phyloP scores from a whole-genome alignment of 2,329 filamentous ascomycete genomes.

The Ceratocystis harringtonii region DNA sequence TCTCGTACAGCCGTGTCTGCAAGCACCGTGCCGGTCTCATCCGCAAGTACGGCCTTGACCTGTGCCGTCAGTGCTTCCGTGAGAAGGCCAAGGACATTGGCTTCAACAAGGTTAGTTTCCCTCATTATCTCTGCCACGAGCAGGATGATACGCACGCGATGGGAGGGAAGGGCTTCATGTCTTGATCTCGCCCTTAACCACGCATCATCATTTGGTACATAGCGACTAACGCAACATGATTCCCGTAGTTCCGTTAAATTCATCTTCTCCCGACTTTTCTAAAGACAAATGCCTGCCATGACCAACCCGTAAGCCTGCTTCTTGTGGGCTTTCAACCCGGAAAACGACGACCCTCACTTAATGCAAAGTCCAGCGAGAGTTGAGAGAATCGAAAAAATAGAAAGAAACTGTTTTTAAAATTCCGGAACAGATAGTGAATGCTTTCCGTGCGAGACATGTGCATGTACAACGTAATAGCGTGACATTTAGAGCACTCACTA shows the following conservation, averaged over 20 bases:
- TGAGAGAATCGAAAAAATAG: conserved; percentile 17
- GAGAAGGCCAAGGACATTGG: conserved; percentile 60
- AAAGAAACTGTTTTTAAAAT: conserved; percentile 17
- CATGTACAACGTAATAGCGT: not conserved
- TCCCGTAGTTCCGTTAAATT: conserved; percentile 17
- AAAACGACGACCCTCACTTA: conserved; percentile 16
- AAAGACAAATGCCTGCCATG: conserved; percentile 16
- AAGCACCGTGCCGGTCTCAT: conserved; percentile 97
- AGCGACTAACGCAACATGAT: conserved; percentile 6
- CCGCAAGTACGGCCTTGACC: conserved; percentile 97
- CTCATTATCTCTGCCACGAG: not conserved
- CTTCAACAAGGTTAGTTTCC: conserved; percentile 49
- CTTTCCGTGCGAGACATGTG: not conserved
- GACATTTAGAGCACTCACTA: too few relatives aligned
- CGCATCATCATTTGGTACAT: not conserved
- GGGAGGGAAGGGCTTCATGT: not conserved
- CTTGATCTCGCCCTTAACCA: not conserved
- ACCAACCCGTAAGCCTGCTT: conserved; percentile 11
- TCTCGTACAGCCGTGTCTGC: conserved; percentile 44
- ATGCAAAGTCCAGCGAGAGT: conserved; percentile 16
- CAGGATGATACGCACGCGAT: not conserved
- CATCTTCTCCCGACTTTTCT: conserved; percentile 17
- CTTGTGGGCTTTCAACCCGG: conserved; percentile 2
- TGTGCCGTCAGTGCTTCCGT: conserved; percentile 67
- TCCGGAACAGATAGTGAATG: not conserved